Evolutionary conservation across 1,139 yeast genomes (phyloP).

Genomic region (Zygosaccharomyces sapae): DNA sequence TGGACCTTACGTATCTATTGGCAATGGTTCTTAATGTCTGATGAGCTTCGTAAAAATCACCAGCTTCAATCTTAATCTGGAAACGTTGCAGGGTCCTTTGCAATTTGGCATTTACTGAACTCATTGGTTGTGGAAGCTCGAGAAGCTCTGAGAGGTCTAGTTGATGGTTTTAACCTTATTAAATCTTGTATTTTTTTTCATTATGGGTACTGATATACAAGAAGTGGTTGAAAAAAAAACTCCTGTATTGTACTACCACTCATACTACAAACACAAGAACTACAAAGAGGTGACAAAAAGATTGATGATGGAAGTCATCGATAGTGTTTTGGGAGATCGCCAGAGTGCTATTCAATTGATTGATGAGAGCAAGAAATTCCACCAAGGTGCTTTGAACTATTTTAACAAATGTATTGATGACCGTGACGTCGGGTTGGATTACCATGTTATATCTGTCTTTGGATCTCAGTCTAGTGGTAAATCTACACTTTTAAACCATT

Average conservation of each 20-base stretch:
- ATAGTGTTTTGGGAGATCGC: neutral
- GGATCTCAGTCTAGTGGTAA: conserved; percentile 98
- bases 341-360: conserved; percentile 57
- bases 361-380: conserved; percentile 70
- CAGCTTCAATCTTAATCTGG: conserved; percentile 62
- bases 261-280: conserved; percentile 1
- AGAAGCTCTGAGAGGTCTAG: neutral
- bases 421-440: conserved; percentile 57
- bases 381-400: conserved; percentile 37
- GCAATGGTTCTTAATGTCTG: conserved; percentile 87
- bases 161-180: neutral
- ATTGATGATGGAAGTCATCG: conserved; percentile 1
- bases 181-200: neutral
- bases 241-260: neutral
- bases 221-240: neutral
- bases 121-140: conserved; percentile 7
- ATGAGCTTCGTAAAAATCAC: conserved; percentile 90
- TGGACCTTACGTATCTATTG: conserved; percentile 70
- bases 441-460: conserved; percentile 90
- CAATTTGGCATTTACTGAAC: conserved; percentile 41
- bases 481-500: conserved; percentile 77
- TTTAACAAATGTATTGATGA: conserved; percentile 37
- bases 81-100: conserved; percentile 61
- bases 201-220: neutral
- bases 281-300: neutral